phyloP scores from a whole-genome alignment of 2,329 filamentous ascomycete species.

The Fusarium papillatum region DNA sequence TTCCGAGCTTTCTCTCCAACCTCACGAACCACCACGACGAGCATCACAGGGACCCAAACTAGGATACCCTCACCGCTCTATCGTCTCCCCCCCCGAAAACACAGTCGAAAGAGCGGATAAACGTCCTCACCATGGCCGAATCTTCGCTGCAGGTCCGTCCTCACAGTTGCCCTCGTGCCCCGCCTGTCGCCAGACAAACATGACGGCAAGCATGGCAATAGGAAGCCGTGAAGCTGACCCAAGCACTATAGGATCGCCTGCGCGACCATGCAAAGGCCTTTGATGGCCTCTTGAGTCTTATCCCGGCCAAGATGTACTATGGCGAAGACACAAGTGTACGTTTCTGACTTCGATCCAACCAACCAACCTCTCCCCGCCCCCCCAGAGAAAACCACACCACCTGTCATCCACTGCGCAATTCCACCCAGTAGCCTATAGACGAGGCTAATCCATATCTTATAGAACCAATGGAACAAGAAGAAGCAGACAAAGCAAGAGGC shows the following conservation, averaged over 20 bases:
- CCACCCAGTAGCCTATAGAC: neutral
- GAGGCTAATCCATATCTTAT: constrained; percentile 37
- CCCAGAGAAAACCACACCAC: constrained; percentile 12
- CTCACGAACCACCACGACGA: constrained; percentile 15
- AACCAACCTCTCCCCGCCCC: constrained; percentile 4
- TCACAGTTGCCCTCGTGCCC: constrained; percentile 41
- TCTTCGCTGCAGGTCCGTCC: constrained; percentile 62
- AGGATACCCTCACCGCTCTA: neutral
- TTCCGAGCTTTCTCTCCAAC: constrained; percentile 38
- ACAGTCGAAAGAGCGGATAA: neutral
- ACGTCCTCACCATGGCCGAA: constrained; percentile 54
- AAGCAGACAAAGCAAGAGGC: constrained; percentile 96
- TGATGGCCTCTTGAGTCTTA: constrained; percentile 87
- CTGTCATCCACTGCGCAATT: neutral
- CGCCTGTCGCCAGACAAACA: constrained; percentile 36
- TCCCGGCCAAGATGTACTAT: constrained; percentile 93
- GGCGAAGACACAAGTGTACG: constrained; percentile 87
- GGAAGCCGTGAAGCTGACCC: constrained; percentile 38
- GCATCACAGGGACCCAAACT: neutral
- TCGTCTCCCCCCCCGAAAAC: neutral
- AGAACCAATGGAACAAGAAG: constrained; percentile 95
- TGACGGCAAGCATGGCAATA: constrained; percentile 17
- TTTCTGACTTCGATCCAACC: constrained; percentile 41
- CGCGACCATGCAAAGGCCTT: constrained; percentile 80
- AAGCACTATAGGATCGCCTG: constrained; percentile 63